Conservation (phyloP, 2,329 filamentous ascomycete genomes). For the Fusarium heterosporum region DNA sequence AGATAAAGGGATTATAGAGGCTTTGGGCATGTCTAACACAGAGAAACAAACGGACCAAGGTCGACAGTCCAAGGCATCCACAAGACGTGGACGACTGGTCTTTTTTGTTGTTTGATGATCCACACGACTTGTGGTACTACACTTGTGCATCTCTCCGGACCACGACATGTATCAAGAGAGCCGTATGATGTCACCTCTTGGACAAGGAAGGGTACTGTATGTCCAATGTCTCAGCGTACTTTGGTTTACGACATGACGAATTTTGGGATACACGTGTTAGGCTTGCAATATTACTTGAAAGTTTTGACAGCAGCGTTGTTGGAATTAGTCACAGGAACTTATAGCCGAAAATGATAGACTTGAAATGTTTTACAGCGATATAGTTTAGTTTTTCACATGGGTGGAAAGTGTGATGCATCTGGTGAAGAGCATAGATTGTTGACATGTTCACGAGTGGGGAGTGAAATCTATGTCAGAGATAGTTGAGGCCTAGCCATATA, state of each 20-base stretch:
- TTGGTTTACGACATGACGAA: constrained; percentile 11
- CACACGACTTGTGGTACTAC: constrained; percentile 20
- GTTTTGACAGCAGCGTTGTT: constrained; percentile 4
- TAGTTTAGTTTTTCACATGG: neutral
- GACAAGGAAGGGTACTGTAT: constrained; percentile 25
- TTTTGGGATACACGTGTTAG: neutral
- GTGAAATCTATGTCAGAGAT: too few relatives aligned
- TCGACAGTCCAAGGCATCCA: constrained; percentile 28
- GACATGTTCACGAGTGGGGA: too few relatives aligned
- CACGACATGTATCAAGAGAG: constrained; percentile 21
- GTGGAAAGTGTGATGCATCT: neutral
- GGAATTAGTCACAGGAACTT: neutral
- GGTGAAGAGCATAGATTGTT: neutral
- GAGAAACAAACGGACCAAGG: constrained; percentile 39
- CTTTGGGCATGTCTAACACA: constrained; percentile 38
- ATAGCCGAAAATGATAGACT: constrained; percentile 25
- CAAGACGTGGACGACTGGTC: constrained; percentile 21
- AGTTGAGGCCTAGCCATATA: too few relatives aligned
- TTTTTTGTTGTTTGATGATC: constrained; percentile 32
- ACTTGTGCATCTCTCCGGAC: constrained; percentile 27
- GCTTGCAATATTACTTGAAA: constrained; percentile 2
- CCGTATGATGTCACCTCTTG: constrained; percentile 26
- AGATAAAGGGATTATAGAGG: constrained; percentile 61
- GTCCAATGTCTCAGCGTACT: constrained; percentile 2
- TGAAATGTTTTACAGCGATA: constrained; percentile 1